These are phyloP conservation scores for Avena sativa DNA, from an alignment of 176 grass and related monocot species.

Conservation along the genomic window DNA sequence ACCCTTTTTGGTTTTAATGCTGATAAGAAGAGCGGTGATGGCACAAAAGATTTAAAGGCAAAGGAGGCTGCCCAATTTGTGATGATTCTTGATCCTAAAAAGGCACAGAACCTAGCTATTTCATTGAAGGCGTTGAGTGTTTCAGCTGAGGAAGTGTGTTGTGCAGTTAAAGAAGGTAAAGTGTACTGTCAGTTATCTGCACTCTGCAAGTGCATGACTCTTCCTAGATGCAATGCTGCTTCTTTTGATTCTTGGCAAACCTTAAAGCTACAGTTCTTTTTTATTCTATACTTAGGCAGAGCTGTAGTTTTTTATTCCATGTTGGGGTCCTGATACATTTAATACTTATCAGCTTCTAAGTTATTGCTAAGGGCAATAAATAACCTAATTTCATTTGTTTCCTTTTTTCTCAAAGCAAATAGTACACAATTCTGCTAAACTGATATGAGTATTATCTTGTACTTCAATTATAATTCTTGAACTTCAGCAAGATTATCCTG, in stretches of 20 bases:
- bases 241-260: slow-evolving; percentile 7
- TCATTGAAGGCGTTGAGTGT: slow-evolving; percentile 81
- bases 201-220: not conserved
- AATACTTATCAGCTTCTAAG: slow-evolving; percentile 5
- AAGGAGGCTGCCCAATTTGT: slow-evolving; percentile 53
- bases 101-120: slow-evolving; percentile 83
- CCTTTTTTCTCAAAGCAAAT: not conserved
- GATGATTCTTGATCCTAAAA: slow-evolving; percentile 77
- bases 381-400: slow-evolving; percentile 17
- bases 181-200: slow-evolving; percentile 29
- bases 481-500: not conserved
- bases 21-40: slow-evolving; percentile 54
- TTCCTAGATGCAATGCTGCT: slow-evolving; percentile 13
- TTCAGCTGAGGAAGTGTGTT: slow-evolving; percentile 65
- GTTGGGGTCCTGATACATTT: slow-evolving; percentile 3
- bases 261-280: slow-evolving; percentile 12
- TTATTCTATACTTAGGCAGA: not conserved
- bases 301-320: not conserved
- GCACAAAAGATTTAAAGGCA: slow-evolving; percentile 49
- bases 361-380: not conserved
- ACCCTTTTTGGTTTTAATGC: slow-evolving; percentile 66
- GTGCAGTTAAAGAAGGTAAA: slow-evolving; percentile 78
- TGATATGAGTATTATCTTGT: slow-evolving; percentile 19
- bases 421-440: not conserved
- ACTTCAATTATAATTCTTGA: slow-evolving; percentile 3